Evolutionary conservation across 768 basidiomycete species (phyloP).

Genomic region (Agaricus sinodeliciosus): DNA sequence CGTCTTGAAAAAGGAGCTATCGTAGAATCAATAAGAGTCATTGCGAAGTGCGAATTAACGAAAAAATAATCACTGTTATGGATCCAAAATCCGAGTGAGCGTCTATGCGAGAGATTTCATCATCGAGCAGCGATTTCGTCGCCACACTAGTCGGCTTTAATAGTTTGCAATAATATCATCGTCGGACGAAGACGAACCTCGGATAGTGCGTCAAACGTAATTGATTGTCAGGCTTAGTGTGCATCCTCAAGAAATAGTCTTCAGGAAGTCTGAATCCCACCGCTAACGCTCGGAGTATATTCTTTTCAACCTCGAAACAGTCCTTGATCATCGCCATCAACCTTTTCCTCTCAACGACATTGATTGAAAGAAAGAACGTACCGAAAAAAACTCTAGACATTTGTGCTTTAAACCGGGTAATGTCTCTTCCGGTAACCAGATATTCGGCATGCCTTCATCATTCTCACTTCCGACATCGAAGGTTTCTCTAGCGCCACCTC

Average conservation of each 20-base stretch:
- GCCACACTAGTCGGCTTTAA: constrained; percentile 21
- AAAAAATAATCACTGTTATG: constrained; percentile 31
- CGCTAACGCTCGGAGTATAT: constrained; percentile 41
- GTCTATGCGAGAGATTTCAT: constrained; percentile 36
- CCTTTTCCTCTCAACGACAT: neutral
- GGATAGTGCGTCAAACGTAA: constrained; percentile 56
- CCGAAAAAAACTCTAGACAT: constrained; percentile 47
- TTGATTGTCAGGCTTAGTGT: constrained; percentile 43
- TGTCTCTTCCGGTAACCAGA: constrained; percentile 47
- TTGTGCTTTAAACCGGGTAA: constrained; percentile 49
- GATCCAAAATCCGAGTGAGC: constrained; percentile 51
- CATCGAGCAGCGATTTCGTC: constrained; percentile 22
- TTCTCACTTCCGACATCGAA: constrained; percentile 49
- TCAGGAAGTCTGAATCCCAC: constrained; percentile 36
- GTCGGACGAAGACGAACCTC: constrained; percentile 15
- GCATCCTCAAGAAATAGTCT: constrained; percentile 37
- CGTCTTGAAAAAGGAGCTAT: constrained; percentile 50
- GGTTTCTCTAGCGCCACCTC: constrained; percentile 42
- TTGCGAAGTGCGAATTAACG: neutral
- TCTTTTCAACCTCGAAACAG: constrained; percentile 35
- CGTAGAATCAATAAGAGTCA: no score
- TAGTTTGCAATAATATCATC: neutral
- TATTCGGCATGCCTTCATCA: constrained; percentile 41
- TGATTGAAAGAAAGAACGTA: constrained; percentile 15
- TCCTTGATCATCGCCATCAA: constrained; percentile 18